A percentile compares a stretch with the other conserved stretches of the same genome.
These are phyloP conservation scores for Ajuga reptans DNA, from an alignment of 305 asterid genomes.

Conservation along the genomic window DNA sequence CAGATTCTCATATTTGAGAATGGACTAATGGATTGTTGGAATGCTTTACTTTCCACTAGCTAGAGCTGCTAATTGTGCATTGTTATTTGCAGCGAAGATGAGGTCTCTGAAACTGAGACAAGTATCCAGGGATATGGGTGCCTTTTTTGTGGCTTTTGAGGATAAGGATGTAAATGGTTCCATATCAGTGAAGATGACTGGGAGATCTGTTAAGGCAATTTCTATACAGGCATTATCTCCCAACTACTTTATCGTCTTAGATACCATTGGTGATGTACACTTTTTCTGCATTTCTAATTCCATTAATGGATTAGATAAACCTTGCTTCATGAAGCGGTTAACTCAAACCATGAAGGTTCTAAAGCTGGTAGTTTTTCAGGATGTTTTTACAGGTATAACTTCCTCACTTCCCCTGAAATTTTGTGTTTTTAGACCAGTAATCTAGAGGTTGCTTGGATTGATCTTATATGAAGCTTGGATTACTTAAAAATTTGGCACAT, in stretches of 20 bases:
- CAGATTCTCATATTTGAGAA: background rate
- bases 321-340: constrained; percentile 39
- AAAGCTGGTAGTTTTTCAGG: constrained; percentile 55
- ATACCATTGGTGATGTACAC: constrained; percentile 62
- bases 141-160: constrained; percentile 50
- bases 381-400: constrained; percentile 42
- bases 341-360: constrained; percentile 49
- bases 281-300: constrained; percentile 42
- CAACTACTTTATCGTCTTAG: constrained; percentile 52
- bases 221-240: constrained; percentile 56
- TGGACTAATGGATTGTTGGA: constrained; percentile 17
- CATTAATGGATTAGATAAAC: constrained; percentile 38
- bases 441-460: background rate
- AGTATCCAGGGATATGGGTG: constrained; percentile 48
- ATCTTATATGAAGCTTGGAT: constrained; percentile 15
- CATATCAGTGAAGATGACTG: constrained; percentile 25
- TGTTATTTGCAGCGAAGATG: constrained; percentile 69
- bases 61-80: constrained; percentile 63
- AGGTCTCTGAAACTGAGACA: constrained; percentile 60
- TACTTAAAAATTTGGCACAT: background rate
- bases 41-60: constrained; percentile 29
- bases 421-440: background rate
- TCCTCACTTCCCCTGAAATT: constrained; percentile 15
- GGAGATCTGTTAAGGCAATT: constrained; percentile 52
- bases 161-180: constrained; percentile 34